Evolutionary conservation across 768 basidiomycete species (phyloP).

Genomic region (Boletus sensibilis): DNA sequence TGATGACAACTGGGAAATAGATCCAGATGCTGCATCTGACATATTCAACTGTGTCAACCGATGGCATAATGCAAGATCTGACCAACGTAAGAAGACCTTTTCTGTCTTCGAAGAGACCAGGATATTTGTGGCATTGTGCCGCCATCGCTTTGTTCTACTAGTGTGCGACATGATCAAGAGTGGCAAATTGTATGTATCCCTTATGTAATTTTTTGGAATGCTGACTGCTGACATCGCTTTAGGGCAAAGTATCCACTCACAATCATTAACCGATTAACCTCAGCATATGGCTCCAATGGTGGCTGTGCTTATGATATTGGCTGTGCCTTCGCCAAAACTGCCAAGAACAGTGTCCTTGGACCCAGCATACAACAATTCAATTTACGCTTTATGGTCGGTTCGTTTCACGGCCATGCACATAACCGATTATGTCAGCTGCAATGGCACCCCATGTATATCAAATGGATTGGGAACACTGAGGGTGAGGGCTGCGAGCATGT

Average conservation of each 20-base stretch:
- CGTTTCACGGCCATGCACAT: slow-evolving; percentile 6
- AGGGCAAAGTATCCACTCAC: slow-evolving; percentile 13
- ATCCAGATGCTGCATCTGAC: too few species aligned
- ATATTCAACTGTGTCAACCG: too few species aligned
- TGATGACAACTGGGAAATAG: too few species aligned
- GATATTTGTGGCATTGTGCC: too few species aligned
- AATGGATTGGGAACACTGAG: neutral
- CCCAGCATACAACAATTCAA: neutral
- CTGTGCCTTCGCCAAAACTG: neutral
- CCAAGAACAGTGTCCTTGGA: neutral
- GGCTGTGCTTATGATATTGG: too few species aligned
- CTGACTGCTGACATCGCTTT: too few species aligned
- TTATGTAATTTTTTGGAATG: too few species aligned
- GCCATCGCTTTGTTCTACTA: slow-evolving; percentile 2
- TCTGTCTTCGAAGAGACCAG: too few species aligned
- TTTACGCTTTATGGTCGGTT: neutral
- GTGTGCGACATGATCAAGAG: slow-evolving; percentile 16
- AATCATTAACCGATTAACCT: too few species aligned
- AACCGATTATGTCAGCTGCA: neutral
- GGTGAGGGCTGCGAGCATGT: slow-evolving; percentile 7
- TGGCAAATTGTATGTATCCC: slow-evolving; percentile 9
- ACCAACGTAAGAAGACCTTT: too few species aligned
- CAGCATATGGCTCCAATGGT: too few species aligned
- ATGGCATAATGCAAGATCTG: too few species aligned
- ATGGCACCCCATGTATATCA: neutral